Evolutionary conservation across 2,329 filamentous ascomycete genomes (phyloP), one percentile per base, ranked within the genome.

Genomic region (Onygenales sp.): DNA sequence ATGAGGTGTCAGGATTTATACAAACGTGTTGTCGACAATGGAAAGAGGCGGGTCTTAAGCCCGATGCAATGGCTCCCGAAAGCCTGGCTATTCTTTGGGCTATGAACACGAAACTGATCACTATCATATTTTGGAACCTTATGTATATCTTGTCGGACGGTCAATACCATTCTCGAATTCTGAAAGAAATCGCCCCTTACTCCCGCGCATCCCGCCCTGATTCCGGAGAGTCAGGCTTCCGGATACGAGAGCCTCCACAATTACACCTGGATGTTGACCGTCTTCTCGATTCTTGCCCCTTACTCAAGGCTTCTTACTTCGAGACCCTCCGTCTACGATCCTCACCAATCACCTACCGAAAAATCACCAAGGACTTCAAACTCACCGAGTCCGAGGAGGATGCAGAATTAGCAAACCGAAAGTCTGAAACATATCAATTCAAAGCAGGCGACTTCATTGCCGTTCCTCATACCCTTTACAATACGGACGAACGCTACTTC

Each of bases 31-130:
- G 74, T 55, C 64, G 65, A 7, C 58, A 65, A 9, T 75, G 72
- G 55, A 68, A 65, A 54, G 67, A 67, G 52, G 51, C 69, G 31
- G 66, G 65, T 1, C 64, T 73, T 42, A 65, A 69, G 2, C 57
- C 69, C 4, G 56, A 62, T 37, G 68, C 69, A 14, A 70, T 73
- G 21, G 70, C 67, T 11, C 60, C 66, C 3, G 63, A 64, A 43
- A 75, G 80, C 52, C 60, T 77, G n/a, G 70, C 70, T n/a, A 60
- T 81, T 6, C 63, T 81, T 27, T 82, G 79, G 78, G 77, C 77
- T 8, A 67, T 77, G 61, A 76, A 79, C 57, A 75, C 74, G 13
- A 80, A 82, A 57, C 70, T 75, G 4, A 75, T 75, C 49, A 70
- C 72, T 3, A 63, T 81, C 52, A 69, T 74, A n/a, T 79, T 77